Conservation (phyloP, 495 filamentous ascomycete species). For the Lentithecium fluviatile region DNA sequence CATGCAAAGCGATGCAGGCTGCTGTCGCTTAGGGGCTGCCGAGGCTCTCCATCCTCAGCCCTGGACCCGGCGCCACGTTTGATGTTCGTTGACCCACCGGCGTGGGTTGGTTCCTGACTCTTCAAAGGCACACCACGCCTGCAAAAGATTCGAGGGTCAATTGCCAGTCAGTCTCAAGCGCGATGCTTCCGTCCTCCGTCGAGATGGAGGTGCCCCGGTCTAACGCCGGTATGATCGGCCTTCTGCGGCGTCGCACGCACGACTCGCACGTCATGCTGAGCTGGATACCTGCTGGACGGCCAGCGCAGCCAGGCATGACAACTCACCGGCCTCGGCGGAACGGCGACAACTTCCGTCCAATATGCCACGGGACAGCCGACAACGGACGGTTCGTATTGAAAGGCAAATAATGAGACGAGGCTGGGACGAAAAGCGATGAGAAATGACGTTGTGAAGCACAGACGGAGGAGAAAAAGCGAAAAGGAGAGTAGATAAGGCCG, state of each 20-base stretch:
- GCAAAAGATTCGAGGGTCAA: not conserved
- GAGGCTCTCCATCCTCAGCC: constrained; percentile 7
- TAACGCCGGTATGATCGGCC: not conserved
- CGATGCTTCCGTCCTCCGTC: not conserved
- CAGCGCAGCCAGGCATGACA: not conserved
- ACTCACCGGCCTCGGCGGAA: not conserved
- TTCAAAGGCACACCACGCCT: not conserved
- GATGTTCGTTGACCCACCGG: not conserved
- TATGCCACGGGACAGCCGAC: not conserved
- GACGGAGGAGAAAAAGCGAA: not conserved
- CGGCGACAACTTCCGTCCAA: not conserved
- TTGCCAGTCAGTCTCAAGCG: not conserved
- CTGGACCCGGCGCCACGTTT: constrained; percentile 14
- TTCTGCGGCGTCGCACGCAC: not conserved
- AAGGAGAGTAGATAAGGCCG: not conserved
- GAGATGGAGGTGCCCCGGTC: not conserved
- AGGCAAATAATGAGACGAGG: not conserved
- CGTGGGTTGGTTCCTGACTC: constrained; percentile 12
- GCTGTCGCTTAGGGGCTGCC: too few relatives aligned
- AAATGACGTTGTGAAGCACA: not conserved
- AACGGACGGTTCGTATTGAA: too few relatives aligned
- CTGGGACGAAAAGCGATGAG: not conserved
- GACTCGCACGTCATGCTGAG: not conserved
- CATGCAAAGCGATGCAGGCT: constrained; percentile 1
- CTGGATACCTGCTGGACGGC: not conserved